A percentile compares a stretch with the other conserved stretches of the same genome.
Conservation (phyloP, 306 rosid species). For the Cyclanthera cordifolia region DNA sequence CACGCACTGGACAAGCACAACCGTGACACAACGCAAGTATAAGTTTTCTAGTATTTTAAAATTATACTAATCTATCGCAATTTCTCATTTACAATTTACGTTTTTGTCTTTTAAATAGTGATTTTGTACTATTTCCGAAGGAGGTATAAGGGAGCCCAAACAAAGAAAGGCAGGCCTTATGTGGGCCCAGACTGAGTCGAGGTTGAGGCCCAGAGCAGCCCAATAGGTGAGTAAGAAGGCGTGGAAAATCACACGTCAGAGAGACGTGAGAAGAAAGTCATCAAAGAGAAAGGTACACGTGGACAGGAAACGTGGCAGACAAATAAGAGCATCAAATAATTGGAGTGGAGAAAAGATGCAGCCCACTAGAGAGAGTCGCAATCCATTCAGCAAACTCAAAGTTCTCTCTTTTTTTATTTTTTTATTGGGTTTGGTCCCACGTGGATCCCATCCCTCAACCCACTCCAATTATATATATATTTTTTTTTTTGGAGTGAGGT, state of each 20-base stretch:
- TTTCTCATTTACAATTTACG: too few relatives aligned
- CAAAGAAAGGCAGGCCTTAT: background rate
- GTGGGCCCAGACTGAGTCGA: background rate
- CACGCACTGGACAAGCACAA: too few relatives aligned
- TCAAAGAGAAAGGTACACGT: background rate
- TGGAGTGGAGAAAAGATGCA: background rate
- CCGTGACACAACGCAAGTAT: too few relatives aligned
- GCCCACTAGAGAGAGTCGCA: background rate
- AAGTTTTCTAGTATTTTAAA: too few relatives aligned
- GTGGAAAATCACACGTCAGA: background rate
- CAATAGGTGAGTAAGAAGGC: too few relatives aligned
- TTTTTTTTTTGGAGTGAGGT: too few relatives aligned
- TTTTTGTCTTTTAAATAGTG: too few relatives aligned
- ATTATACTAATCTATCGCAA: too few relatives aligned
- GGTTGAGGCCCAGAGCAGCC: background rate
- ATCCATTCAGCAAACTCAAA: background rate
- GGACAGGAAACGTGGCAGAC: constrained; percentile 11
- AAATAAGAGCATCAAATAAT: background rate
- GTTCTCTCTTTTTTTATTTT: background rate
- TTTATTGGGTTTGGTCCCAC: background rate
- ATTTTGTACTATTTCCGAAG: too few relatives aligned
- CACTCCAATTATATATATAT: too few relatives aligned
- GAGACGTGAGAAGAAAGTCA: constrained; percentile 1
- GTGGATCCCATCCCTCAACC: background rate
- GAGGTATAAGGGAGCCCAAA: background rate